phyloP scores from a whole-genome alignment of 2,329 filamentous ascomycete genomes.

The Beauveria medogensis region DNA sequence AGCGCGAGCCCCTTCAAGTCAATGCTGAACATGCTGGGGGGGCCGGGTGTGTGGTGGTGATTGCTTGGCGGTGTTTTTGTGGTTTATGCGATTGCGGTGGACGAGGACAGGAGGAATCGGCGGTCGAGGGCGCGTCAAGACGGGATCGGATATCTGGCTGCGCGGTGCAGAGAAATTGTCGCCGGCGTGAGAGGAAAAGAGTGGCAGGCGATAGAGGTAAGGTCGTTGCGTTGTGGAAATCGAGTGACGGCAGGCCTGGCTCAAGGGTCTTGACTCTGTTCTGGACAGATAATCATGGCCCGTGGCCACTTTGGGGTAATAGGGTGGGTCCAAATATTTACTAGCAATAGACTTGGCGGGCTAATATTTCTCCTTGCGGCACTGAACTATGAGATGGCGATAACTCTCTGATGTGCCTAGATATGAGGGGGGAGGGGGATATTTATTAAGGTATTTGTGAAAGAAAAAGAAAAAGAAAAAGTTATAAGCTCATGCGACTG shows the following conservation, averaged over 20 bases:
- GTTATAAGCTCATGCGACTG: no score
- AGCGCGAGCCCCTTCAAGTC: constrained; percentile 82
- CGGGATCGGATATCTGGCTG: background rate
- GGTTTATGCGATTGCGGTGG: background rate
- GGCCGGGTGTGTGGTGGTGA: constrained; percentile 2
- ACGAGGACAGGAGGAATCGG: background rate
- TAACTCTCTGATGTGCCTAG: no score
- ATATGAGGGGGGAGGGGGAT: no score
- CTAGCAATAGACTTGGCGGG: background rate
- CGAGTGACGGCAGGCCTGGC: background rate
- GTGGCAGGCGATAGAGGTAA: background rate
- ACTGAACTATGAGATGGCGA: background rate
- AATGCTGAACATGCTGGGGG: constrained; percentile 40
- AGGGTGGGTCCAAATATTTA: background rate
- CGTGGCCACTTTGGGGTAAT: constrained; percentile 4
- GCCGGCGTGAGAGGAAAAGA: background rate
- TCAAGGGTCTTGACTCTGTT: background rate
- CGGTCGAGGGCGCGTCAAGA: background rate
- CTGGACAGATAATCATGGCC: constrained; percentile 11
- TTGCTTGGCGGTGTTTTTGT: background rate
- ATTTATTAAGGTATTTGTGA: no score
- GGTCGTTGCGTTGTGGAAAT: background rate
- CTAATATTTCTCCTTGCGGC: constrained; percentile 1
- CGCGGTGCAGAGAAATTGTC: background rate
- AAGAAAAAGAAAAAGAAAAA: no score